Base-by-base conservation (phyloP, 108 stramenopile genomes). In the Nannochloropsis granulata region DNA sequence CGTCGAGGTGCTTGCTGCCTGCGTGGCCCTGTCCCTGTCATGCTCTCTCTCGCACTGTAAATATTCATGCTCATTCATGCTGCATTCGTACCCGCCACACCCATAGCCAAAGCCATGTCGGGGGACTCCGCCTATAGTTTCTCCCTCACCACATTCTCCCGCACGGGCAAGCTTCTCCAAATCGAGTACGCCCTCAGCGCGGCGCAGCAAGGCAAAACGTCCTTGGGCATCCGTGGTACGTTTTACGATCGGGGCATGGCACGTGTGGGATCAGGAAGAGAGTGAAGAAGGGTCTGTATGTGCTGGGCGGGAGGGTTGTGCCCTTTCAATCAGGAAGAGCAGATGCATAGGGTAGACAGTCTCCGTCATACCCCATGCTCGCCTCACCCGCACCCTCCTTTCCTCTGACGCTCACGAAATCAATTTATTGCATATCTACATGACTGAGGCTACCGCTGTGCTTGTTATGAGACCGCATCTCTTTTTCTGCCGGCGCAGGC, bases 121-220 rank as follows among this genome's bases (percentile, higher is more conserved):
- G 98, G 96, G 79, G 98, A 98, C 90, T 94, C 95, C 10, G 96
- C 95, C 44, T 99, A 98, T 88, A 93, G 93, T 84, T 99, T 98
- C 91, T 96, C 95, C 23, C 91, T 99, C 78, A 99, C 99, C 16
- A 99, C 99, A 56, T 99, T 98, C 89, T 94, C 93, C 83, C 93
- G 95, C 81, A 97, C 96, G 16, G 99, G 99, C 23, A 98, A 98
- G 91, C 94, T 99, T 79, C 92, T 97, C 44, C 98, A 98, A 91
- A 98, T 99, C 81, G 98, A 98, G 92, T 97, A 98, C 84, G 99
- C 99, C 0, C 91, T 99, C 34, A 97, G 96, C 86, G 97, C 98
- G 42, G 98, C 98, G 24, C 93, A 95, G 89, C 96, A 98, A 90
- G 99, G 99, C 19, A 92, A 96, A 44, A 97, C 95, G 8, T 94